Percentiles rank a stretch among this genome's conserved stretches.
phyloP scores from a whole-genome alignment of 2,329 filamentous ascomycete species.

The Cyclaneusma minus region DNA sequence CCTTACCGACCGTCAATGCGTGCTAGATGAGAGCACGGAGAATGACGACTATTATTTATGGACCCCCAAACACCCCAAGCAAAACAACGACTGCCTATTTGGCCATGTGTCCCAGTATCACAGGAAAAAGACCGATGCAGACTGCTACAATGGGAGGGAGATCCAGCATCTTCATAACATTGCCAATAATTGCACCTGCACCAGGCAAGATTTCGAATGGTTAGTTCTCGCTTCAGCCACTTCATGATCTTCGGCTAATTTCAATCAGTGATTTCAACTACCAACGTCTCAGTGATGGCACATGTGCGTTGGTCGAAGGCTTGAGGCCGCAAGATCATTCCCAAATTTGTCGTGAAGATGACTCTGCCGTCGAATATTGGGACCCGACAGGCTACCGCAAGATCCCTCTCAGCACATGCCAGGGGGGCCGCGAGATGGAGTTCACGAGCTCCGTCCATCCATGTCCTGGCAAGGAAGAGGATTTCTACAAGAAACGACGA shows the following conservation, averaged over 20 bases:
- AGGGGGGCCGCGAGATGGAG: conserved; percentile 61
- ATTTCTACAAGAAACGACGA: conserved; percentile 62
- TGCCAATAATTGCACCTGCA: conserved; percentile 65
- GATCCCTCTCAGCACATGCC: conserved; percentile 79
- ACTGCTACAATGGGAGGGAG: conserved; percentile 70
- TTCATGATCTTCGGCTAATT: conserved; percentile 7
- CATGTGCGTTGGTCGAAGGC: conserved; percentile 64
- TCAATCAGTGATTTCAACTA: conserved; percentile 74
- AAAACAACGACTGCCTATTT: conserved; percentile 73
- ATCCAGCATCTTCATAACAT: conserved; percentile 59
- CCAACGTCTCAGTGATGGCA: conserved; percentile 60
- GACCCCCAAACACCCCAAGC: conserved; percentile 70
- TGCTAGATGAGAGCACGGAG: conserved; percentile 45
- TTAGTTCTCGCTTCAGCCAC: conserved; percentile 27
- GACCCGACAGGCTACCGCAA: conserved; percentile 77
- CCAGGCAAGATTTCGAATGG: conserved; percentile 83
- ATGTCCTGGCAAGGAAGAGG: conserved; percentile 68
- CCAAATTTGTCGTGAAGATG: conserved; percentile 42
- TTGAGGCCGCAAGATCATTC: conserved; percentile 46
- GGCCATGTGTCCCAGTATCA: conserved; percentile 82
- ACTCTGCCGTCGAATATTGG: conserved; percentile 62
- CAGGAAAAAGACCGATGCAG: conserved; percentile 64
- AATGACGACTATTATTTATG: conserved; percentile 70
- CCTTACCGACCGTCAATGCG: conserved; percentile 58
- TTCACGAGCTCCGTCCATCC: conserved; percentile 42